Evolutionary conservation across 1,139 yeast species (phyloP), one percentile per base, ranked within the genome.

Genomic region (Fermentozyma sake): DNA sequence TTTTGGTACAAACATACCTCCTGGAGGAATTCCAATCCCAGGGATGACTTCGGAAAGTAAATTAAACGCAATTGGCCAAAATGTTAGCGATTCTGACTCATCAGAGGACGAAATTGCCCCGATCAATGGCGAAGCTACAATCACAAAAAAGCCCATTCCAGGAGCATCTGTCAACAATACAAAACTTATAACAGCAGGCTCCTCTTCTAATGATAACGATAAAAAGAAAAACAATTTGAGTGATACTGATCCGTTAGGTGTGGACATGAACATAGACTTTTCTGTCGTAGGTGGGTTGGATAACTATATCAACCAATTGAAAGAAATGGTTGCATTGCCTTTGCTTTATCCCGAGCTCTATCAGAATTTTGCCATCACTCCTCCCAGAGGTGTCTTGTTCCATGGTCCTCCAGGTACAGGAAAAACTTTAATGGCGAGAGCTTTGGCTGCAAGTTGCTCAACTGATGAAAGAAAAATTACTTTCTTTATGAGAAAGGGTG

Each of bases 371-470:
- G 80, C 78, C 30, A 87, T 91, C 18, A 86, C 96, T 0, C 98
- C 99, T 3, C 99, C 99, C 10, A 68, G 98, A 41, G 99, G 99
- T 38, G 99, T 93, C 1, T 59, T 93, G 31, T 93, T 93, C 60
- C 98, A 93, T 57, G 99, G 99, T 22, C 99, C 98, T 4, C 99
- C 99, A 1, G 99, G 99, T 41, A 93, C 98, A 0, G 99, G 99
- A 68, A 93, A 93, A 52, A 93, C 99, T 0, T 68, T 93, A 29
- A 87, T 93, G 96, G 98, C 98, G 0, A 67, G 98, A 37, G 99
- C 98, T 0, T 64, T 93, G 29, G 98, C 98, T 1, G 91, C 97
- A 1, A 83, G 95, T 42, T 89, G 96, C 46, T 83, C 96, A 0
- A 76, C 93, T 0, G 78, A 83, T 8, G 72, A 73, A 23, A 65